Evolutionary conservation across 2,329 filamentous ascomycete species (phyloP).

Genomic region (Colletotrichum neosansevieriae): DNA sequence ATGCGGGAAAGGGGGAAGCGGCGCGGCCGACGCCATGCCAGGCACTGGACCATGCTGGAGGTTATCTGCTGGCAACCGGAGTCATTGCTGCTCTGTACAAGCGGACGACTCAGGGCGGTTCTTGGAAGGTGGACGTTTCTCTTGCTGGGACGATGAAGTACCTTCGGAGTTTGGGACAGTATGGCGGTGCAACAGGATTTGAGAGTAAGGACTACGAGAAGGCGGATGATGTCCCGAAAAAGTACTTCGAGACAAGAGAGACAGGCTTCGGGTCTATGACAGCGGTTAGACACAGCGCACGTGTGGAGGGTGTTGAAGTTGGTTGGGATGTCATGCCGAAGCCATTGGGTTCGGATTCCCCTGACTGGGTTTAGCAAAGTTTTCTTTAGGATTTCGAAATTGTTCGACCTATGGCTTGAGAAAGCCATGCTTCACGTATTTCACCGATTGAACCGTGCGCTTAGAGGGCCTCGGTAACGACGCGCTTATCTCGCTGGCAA

Average conservation of each 20-base stretch:
- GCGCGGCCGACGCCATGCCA: conserved; percentile 63
- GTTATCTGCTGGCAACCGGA: conserved; percentile 67
- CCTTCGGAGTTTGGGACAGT: conserved; percentile 65
- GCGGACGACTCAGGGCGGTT: conserved; percentile 57
- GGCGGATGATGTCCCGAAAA: conserved; percentile 46
- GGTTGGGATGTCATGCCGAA: conserved; percentile 66
- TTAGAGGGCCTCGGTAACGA: too few species aligned
- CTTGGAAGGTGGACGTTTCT: conserved; percentile 66
- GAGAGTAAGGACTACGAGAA: conserved; percentile 48
- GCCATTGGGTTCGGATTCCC: conserved; percentile 58
- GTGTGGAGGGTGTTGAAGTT: conserved; percentile 57
- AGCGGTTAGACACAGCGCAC: conserved; percentile 61
- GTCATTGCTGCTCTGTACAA: conserved; percentile 64
- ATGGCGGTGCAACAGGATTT: conserved; percentile 58
- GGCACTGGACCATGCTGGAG: conserved; percentile 67
- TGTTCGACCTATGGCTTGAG: too few species aligned
- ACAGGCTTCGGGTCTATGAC: conserved; percentile 60
- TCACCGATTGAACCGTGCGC: too few species aligned
- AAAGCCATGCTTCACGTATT: too few species aligned
- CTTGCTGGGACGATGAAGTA: conserved; percentile 62
- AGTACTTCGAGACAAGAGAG: conserved; percentile 57
- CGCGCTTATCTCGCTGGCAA: too few species aligned
- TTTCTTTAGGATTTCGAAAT: neutral
- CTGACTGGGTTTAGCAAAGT: conserved; percentile 51
- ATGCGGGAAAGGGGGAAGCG: conserved; percentile 52